A percentile compares a stretch with the other conserved stretches of the same genome.
These are phyloP conservation scores for Golovinomyces cichoracearum DNA, from an alignment of 2,329 filamentous ascomycete genomes.

Conservation along the genomic window DNA sequence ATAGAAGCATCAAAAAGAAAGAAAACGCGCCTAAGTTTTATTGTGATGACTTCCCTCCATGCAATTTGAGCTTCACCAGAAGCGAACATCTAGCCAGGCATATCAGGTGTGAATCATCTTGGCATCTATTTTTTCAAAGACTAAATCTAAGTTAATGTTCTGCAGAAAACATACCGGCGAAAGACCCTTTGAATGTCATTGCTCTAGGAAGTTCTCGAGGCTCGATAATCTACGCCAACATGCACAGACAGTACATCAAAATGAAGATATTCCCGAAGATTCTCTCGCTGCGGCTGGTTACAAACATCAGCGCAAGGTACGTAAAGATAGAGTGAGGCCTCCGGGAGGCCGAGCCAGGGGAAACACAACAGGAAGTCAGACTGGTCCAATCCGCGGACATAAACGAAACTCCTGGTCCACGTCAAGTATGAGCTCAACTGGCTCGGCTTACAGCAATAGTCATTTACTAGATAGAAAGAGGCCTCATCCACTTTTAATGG, in stretches of 20 bases:
- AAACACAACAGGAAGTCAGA: constrained; percentile 48
- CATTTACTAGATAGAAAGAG: constrained; percentile 39
- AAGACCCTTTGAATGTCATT: constrained; percentile 89
- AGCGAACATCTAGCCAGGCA: constrained; percentile 89
- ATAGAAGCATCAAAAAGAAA: constrained; percentile 40
- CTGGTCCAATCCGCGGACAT: constrained; percentile 49
- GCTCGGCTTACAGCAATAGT: constrained; percentile 23
- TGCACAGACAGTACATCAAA: constrained; percentile 90
- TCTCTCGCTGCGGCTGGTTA: constrained; percentile 82
- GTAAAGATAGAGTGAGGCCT: constrained; percentile 60
- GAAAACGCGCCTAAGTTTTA: constrained; percentile 93
- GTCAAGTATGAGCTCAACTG: constrained; percentile 58
- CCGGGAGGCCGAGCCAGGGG: constrained; percentile 47
- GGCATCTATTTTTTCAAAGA: constrained; percentile 4
- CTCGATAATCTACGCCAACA: constrained; percentile 90
- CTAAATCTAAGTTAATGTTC: constrained; percentile 9
- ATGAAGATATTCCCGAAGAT: constrained; percentile 85
- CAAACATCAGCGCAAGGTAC: constrained; percentile 72
- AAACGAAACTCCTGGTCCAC: constrained; percentile 59
- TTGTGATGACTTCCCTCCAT: constrained; percentile 84
- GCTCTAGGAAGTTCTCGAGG: constrained; percentile 71
- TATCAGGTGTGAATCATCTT: constrained; percentile 39
- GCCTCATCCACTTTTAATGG: constrained; percentile 56
- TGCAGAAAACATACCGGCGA: constrained; percentile 86
- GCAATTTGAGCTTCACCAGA: constrained; percentile 77